Conservation (phyloP, 2,329 filamentous ascomycete species). For the Fusarium virguliforme region DNA sequence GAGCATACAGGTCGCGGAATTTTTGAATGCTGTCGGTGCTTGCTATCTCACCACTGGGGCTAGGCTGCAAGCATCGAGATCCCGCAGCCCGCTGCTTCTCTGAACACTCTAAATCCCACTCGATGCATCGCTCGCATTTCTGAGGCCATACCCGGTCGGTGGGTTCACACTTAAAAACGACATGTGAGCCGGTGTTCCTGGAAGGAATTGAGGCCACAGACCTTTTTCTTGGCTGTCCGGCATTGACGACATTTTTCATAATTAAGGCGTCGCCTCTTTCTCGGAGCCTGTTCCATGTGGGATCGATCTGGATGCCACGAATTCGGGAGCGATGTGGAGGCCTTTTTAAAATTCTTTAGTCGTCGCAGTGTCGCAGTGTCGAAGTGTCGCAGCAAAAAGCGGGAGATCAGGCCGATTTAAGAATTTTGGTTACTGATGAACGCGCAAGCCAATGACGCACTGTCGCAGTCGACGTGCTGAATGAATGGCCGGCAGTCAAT, state of each 20-base stretch:
- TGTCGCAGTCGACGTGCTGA: too few relatives aligned
- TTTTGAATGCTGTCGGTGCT: neutral
- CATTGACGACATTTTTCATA: constrained; percentile 13
- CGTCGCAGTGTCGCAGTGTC: too few relatives aligned
- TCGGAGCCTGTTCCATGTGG: too few relatives aligned
- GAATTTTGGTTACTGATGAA: too few relatives aligned
- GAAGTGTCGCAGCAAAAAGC: too few relatives aligned
- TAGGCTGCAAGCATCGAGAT: too few relatives aligned
- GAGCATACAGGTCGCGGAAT: neutral
- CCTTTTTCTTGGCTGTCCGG: constrained; percentile 4
- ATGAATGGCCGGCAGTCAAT: too few relatives aligned
- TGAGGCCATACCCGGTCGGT: constrained; percentile 13
- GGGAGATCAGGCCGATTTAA: too few relatives aligned
- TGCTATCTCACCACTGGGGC: too few relatives aligned
- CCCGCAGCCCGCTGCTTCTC: constrained; percentile 6
- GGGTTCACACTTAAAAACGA: constrained; percentile 9
- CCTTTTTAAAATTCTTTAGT: neutral
- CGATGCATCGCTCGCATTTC: constrained; percentile 9
- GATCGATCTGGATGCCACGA: neutral
- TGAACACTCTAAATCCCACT: neutral
- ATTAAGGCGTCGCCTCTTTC: too few relatives aligned
- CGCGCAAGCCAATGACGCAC: too few relatives aligned
- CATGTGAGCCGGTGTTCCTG: constrained; percentile 4
- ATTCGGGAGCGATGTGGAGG: neutral
- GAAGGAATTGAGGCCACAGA: constrained; percentile 5